Base-by-base conservation (phyloP, 495 filamentous ascomycete species). In the Penicillium arizonense region DNA sequence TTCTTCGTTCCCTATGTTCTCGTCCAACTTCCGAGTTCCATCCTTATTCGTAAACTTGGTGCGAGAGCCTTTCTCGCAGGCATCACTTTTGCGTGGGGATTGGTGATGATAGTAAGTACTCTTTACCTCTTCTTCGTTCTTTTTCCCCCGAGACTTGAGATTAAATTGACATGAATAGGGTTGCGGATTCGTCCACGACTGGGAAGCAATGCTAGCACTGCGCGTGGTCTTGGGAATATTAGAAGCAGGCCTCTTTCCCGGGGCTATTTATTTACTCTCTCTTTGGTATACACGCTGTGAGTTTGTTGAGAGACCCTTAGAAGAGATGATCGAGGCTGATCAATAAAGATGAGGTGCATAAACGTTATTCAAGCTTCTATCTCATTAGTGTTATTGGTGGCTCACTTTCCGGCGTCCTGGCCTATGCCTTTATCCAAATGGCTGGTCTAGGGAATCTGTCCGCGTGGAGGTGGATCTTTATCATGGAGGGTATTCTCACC, bases 381-480 rank as follows among this genome's bases (percentile, higher is more conserved):
- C 26, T 30, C 4, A 30, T 30, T 7, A 30, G 26, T 9, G 26
- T 30, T 1, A 30, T 30, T 7, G 26, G 26, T 5, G 26, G 26
- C 1, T 30, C 26, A 3, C 26, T 30, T 1, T 30, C 26, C 4
- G 26, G 26, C 26, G 83, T 88, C 12, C 68, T 84, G n/a, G 76
- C 26, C 26, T 30, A 30, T 30, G 26, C 4, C 26, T 87, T 1
- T 70, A 90, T 2, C 87, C 88, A 0, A 87, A 86, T 0, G 88
- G 87, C 9, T 57, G 87, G 87, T 1, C 65, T 59, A 4, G 74
- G 68, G 4, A 83, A 82, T 1, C 57, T 91, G 11, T 79, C 78
- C 4, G 87, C 88, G 9, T 91, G 88, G 87, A 77, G 85, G 13
- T 90, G 86, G 81, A 90, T 89, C 83, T 90, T 83, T 50, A 61